phyloP scores from a whole-genome alignment of 2,329 filamentous ascomycete species.

The Cladosporium sp. region DNA sequence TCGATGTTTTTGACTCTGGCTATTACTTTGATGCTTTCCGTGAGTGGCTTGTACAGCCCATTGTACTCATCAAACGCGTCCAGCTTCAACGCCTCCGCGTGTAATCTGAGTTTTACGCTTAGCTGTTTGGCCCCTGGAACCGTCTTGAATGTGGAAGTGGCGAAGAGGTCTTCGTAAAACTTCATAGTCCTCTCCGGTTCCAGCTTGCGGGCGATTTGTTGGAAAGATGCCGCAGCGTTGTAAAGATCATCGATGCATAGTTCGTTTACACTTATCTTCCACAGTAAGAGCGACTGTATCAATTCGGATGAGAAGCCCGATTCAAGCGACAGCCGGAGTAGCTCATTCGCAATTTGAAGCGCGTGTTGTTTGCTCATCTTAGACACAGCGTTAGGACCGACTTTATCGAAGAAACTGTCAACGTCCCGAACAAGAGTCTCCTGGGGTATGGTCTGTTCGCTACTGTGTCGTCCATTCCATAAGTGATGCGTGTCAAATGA shows the following conservation, averaged over 20 bases:
- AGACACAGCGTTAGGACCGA: not conserved
- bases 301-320: not conserved
- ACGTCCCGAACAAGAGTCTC: not conserved
- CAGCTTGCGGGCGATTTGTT: not conserved
- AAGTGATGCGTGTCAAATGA: not conserved
- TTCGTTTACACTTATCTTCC: slow-evolving; percentile 1
- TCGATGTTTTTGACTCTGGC: not conserved
- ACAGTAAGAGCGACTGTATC: slow-evolving; percentile 1
- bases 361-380: not conserved
- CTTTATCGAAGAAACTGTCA: not conserved
- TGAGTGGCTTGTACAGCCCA: not conserved
- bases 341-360: not conserved
- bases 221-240: not conserved
- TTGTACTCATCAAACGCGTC: not conserved
- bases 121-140: not conserved
- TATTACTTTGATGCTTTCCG: not conserved
- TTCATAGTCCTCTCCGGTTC: not conserved
- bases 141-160: not conserved
- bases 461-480: not conserved
- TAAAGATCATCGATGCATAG: not conserved
- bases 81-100: slow-evolving; percentile 3
- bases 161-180: not conserved
- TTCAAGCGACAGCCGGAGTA: not conserved
- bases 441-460: no score
- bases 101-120: not conserved